Evolutionary conservation across 176 grass and related monocot genomes (phyloP).

Genomic region (Bothriochloa decipiens): DNA sequence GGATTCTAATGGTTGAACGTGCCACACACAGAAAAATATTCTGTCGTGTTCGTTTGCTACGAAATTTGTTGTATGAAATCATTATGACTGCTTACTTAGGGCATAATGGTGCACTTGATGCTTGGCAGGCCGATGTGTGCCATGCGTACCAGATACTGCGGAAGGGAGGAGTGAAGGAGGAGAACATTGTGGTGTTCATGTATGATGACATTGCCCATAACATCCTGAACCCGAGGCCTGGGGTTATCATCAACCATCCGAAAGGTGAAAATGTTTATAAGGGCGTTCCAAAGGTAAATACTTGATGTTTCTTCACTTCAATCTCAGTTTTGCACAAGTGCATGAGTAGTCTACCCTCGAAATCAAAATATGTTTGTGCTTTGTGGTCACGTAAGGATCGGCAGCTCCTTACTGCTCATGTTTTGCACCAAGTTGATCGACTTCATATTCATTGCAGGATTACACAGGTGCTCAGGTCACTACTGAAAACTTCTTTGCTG

Average conservation of each 20-base stretch:
- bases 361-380: background rate
- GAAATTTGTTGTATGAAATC: background rate
- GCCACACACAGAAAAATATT: background rate
- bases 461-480: conserved; percentile 77
- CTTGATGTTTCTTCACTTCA: background rate
- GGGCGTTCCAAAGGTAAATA: conserved; percentile 89
- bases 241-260: conserved; percentile 85
- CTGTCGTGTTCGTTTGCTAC: background rate
- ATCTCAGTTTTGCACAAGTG: conserved; percentile 17
- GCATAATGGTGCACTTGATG: background rate
- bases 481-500: conserved; percentile 73
- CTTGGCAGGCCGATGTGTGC: conserved; percentile 77
- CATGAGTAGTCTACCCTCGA: background rate
- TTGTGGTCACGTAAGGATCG: background rate
- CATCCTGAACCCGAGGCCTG: conserved; percentile 66
- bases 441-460: conserved; percentile 56
- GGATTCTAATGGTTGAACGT: conserved; percentile 8
- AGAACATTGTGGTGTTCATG: conserved; percentile 98
- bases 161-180: conserved; percentile 74
- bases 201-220: conserved; percentile 77
- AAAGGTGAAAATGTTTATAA: conserved; percentile 75
- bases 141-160: conserved; percentile 85
- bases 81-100: conserved; percentile 17
- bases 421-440: conserved; percentile 24
- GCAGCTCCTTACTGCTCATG: background rate